These are phyloP conservation scores for Rhodofomes roseus DNA, from an alignment of 1,284 basidiomycete species.

Conservation along the genomic window DNA sequence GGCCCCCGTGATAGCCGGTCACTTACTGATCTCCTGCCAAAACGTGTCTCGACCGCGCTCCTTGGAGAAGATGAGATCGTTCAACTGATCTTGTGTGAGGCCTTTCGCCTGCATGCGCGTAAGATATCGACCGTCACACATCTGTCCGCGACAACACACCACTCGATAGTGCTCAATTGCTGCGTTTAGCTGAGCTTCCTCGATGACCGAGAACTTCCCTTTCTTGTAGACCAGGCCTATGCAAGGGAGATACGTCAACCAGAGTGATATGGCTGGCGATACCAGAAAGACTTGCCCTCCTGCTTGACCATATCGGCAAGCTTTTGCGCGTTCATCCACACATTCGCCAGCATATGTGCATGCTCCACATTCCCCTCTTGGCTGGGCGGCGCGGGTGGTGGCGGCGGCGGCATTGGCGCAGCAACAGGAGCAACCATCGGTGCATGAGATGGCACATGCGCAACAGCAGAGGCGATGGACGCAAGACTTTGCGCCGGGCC, in stretches of 20 bases:
- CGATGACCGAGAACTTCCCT: conserved; percentile 77
- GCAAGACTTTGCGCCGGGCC: conserved; percentile 25
- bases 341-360: conserved; percentile 56
- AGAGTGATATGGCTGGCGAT: neutral
- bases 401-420: conserved; percentile 20
- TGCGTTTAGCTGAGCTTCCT: conserved; percentile 58
- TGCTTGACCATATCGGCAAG: conserved; percentile 61
- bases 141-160: conserved; percentile 35
- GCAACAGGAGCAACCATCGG: neutral
- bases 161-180: conserved; percentile 63
- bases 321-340: conserved; percentile 69
- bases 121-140: conserved; percentile 9
- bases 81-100: conserved; percentile 49
- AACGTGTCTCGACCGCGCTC: conserved; percentile 61
- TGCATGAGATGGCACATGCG: neutral
- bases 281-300: conserved; percentile 46
- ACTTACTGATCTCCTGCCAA: conserved; percentile 75
- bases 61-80: conserved; percentile 63
- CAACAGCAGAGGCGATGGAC: neutral
- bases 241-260: conserved; percentile 7
- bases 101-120: conserved; percentile 38
- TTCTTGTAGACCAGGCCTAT: conserved; percentile 79
- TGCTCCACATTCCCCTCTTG: conserved; percentile 37
- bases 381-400: conserved; percentile 21
- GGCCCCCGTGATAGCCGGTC: neutral